Percentiles rank a stretch among this genome's conserved stretches.
These are phyloP conservation scores for Angophora floribunda DNA, from an alignment of 345 rosid genomes.

Conservation along the genomic window DNA sequence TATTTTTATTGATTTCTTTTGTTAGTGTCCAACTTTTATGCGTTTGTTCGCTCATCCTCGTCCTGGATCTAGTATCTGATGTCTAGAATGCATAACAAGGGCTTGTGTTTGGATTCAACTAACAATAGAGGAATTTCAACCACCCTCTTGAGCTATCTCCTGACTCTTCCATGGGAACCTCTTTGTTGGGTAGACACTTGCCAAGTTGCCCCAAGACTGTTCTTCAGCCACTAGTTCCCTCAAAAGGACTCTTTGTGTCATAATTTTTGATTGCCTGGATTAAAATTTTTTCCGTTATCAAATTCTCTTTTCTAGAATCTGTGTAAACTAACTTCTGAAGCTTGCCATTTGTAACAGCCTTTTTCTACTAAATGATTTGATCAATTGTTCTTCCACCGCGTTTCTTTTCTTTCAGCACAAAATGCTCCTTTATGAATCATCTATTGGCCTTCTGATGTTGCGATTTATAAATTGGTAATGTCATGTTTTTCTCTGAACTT, in stretches of 20 bases:
- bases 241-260: not conserved
- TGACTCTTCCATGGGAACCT: not conserved
- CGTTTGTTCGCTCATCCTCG: not conserved
- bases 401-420: not conserved
- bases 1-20: not conserved
- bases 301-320: not conserved
- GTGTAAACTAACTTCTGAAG: not conserved
- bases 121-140: not conserved
- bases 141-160: not conserved
- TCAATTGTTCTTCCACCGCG: not conserved
- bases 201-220: not conserved
- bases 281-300: not conserved
- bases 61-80: not conserved
- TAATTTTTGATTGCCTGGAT: not conserved
- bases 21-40: not conserved
- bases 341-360: not conserved
- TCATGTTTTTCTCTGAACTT: not conserved
- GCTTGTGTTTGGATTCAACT: not conserved
- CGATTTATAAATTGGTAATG: not conserved
- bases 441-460: not conserved
- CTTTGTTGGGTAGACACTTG: not conserved
- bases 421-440: not conserved
- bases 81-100: not conserved
- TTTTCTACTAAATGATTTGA: not conserved
- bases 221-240: not conserved